Conservation (phyloP, 2,329 filamentous ascomycete genomes). For the Ceratocystis alfenasii region DNA sequence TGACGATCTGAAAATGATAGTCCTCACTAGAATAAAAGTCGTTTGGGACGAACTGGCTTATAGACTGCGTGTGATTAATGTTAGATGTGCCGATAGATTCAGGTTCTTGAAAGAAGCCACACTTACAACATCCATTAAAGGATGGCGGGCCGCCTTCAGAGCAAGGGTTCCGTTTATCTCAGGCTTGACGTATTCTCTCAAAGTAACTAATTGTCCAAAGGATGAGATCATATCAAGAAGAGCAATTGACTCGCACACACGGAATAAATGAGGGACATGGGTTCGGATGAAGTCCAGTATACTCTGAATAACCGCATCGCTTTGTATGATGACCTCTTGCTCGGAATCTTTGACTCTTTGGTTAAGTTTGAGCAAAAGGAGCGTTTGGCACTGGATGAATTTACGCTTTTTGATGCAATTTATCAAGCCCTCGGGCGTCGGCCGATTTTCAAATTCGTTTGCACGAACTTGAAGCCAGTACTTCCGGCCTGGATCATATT, state of each 20-base stretch:
- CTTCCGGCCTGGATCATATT: slow-evolving; percentile 63
- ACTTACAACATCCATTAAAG: slow-evolving; percentile 57
- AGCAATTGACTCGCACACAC: slow-evolving; percentile 73
- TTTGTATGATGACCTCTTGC: slow-evolving; percentile 71
- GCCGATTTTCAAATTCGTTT: slow-evolving; percentile 48
- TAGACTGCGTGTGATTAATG: slow-evolving; percentile 21
- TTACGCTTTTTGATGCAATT: slow-evolving; percentile 62
- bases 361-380: slow-evolving; percentile 72
- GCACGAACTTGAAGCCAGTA: slow-evolving; percentile 63
- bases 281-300: slow-evolving; percentile 61
- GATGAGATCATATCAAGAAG: slow-evolving; percentile 75
- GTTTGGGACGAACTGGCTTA: slow-evolving; percentile 66
- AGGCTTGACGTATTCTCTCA: slow-evolving; percentile 49
- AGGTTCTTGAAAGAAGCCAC: too few relatives aligned
- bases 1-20: slow-evolving; percentile 81
- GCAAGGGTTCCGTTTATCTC: slow-evolving; percentile 57
- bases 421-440: slow-evolving; percentile 58
- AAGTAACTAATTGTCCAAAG: slow-evolving; percentile 63
- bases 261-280: slow-evolving; percentile 63
- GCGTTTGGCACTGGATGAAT: slow-evolving; percentile 75
- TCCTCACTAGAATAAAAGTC: slow-evolving; percentile 76
- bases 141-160: slow-evolving; percentile 63
- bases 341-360: slow-evolving; percentile 67
- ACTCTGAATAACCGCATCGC: slow-evolving; percentile 60
- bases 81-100: too few relatives aligned